A percentile compares a stretch with the other conserved stretches of the same genome.
phyloP scores from a whole-genome alignment of 164 flowering plant species.

The Tetrastigma voinierianum region DNA sequence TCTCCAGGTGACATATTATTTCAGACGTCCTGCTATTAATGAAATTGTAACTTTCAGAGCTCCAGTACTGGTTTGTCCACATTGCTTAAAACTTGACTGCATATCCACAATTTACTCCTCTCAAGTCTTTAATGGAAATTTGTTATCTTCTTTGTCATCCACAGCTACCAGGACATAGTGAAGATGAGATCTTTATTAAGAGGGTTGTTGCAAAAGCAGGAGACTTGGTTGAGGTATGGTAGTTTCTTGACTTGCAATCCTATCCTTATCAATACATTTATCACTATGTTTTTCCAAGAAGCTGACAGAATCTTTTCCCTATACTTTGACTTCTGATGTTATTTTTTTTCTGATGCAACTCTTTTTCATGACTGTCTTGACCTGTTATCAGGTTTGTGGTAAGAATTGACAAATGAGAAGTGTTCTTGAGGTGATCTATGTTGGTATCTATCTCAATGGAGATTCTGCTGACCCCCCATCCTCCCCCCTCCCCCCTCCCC shows the following conservation, averaged over 20 bases:
- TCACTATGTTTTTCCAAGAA: too few relatives aligned
- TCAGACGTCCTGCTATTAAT: conserved; percentile 36
- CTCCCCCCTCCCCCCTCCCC: too few relatives aligned
- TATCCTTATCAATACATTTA: too few relatives aligned
- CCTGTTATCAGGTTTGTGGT: too few relatives aligned
- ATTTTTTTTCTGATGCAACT: too few relatives aligned
- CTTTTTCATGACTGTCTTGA: too few relatives aligned
- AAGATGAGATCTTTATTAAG: conserved; percentile 43
- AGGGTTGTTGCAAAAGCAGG: conserved; percentile 59
- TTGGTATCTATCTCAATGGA: too few relatives aligned
- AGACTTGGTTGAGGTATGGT: conserved; percentile 46
- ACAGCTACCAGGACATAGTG: conserved; percentile 21
- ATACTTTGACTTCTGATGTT: too few relatives aligned
- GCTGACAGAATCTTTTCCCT: too few relatives aligned
- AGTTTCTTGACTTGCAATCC: neutral
- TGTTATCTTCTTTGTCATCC: conserved; percentile 1
- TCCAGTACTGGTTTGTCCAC: conserved; percentile 41
- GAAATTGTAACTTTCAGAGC: conserved; percentile 45
- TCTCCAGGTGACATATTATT: conserved; percentile 41
- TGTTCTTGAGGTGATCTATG: too few relatives aligned
- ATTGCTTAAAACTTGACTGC: neutral
- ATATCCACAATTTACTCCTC: neutral
- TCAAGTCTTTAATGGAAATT: neutral
- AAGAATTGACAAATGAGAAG: too few relatives aligned
- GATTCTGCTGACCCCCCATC: too few relatives aligned